A percentile compares a stretch with the other conserved stretches of the same genome.
Conservation (phyloP, 208 protist species). For the Crithidia mellificae region DNA sequence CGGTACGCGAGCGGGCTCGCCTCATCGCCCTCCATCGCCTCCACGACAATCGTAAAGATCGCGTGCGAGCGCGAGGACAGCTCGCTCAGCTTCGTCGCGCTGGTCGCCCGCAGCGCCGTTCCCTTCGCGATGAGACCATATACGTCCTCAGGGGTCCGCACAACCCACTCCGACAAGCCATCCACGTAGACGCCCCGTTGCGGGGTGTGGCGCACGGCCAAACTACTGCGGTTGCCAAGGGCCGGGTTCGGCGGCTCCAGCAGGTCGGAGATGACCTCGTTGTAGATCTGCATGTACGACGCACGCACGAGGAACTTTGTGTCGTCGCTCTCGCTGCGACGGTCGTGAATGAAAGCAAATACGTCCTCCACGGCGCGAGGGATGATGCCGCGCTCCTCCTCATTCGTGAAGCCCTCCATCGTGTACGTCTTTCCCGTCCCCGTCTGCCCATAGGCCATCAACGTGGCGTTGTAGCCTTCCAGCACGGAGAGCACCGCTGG, state of each 20-base stretch:
- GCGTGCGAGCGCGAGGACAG: conserved; percentile 95
- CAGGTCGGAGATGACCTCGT: conserved; percentile 87
- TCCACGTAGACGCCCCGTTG: conserved; percentile 92
- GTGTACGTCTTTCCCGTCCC: conserved; percentile 89
- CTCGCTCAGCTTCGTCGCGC: conserved; percentile 91
- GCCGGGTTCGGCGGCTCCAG: conserved; percentile 36
- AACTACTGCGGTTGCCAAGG: conserved; percentile 21
- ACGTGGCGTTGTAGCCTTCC: conserved; percentile 82
- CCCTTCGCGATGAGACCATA: conserved; percentile 89
- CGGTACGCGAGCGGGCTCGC: conserved; percentile 46
- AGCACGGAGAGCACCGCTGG: conserved; percentile 75
- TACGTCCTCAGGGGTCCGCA: conserved; percentile 88
- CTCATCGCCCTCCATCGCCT: conserved; percentile 52
- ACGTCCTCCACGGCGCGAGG: conserved; percentile 66
- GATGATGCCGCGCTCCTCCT: conserved; percentile 83
- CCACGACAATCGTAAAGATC: conserved; percentile 89
- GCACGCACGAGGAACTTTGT: conserved; percentile 60
- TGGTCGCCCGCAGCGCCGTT: conserved; percentile 60
- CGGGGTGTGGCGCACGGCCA: conserved; percentile 65
- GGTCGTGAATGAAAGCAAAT: conserved; percentile 49
- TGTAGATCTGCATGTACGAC: conserved; percentile 92
- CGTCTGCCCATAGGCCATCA: conserved; percentile 91
- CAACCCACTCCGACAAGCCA: conserved; percentile 89
- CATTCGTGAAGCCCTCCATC: conserved; percentile 86
- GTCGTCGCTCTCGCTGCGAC: conserved; percentile 15